Conservation (phyloP, 495 filamentous ascomycete species). For the Oidiodendron maius region DNA sequence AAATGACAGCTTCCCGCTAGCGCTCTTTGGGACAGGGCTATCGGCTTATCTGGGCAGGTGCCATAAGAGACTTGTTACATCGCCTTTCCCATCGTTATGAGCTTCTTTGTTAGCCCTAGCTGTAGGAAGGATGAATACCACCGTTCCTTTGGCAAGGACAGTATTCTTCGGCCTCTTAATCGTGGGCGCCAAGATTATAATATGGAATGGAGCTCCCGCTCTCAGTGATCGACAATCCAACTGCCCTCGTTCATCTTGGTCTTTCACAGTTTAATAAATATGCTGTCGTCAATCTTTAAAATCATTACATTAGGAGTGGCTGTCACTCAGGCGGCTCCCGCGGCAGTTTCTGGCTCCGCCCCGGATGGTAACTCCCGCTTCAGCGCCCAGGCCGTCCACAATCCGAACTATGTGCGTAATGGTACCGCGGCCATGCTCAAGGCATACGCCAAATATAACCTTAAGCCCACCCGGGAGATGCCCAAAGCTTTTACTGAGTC, state of each 20-base stretch:
- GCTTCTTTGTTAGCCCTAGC: neutral
- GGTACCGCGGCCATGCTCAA: conserved; percentile 21
- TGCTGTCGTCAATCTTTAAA: neutral
- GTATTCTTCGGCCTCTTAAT: neutral
- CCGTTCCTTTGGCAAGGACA: neutral
- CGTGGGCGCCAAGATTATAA: neutral
- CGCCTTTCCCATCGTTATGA: neutral
- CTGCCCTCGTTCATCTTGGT: neutral
- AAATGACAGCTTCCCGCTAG: neutral
- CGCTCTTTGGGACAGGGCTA: neutral
- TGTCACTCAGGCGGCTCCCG: neutral
- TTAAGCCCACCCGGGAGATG: conserved; percentile 12
- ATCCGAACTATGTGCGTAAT: conserved; percentile 20
- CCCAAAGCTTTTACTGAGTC: neutral
- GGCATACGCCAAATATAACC: conserved; percentile 19
- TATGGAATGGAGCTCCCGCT: neutral
- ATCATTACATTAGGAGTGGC: neutral
- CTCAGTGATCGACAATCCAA: neutral
- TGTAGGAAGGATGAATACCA: neutral
- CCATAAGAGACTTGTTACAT: neutral
- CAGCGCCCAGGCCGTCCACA: conserved; percentile 18
- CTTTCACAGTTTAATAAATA: neutral
- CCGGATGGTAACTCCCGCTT: conserved; percentile 2
- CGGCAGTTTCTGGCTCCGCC: neutral
- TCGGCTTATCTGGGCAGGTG: neutral